Conservation (phyloP, 805 yeast species). For the Schwanniomyces polymorphus region DNA sequence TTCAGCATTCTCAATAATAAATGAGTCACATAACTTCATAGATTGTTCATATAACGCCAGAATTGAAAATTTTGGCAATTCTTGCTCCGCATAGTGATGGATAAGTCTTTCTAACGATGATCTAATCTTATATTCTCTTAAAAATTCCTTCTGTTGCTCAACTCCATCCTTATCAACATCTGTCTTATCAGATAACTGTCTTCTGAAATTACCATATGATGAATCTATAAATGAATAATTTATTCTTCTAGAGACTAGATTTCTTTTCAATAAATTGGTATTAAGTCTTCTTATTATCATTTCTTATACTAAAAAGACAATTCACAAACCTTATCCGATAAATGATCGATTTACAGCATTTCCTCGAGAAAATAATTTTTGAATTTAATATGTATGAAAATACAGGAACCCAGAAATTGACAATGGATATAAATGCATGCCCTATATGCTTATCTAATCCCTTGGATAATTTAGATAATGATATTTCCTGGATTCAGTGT, state of each 20-base stretch:
- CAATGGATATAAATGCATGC: conserved; percentile 18
- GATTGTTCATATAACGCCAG: conserved; percentile 47
- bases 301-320: background rate
- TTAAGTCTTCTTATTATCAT: background rate
- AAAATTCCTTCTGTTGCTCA: conserved; percentile 36
- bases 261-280: background rate
- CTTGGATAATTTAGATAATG: conserved; percentile 9
- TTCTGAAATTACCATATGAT: background rate
- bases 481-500: conserved; percentile 56
- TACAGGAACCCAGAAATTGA: background rate
- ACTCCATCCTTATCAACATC: background rate
- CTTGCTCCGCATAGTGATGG: conserved; percentile 52
- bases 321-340: background rate
- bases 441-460: conserved; percentile 19
- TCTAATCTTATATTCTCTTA: conserved; percentile 56
- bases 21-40: conserved; percentile 35
- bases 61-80: conserved; percentile 54
- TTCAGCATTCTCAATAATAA: conserved; percentile 45
- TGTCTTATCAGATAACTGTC: background rate
- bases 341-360: background rate
- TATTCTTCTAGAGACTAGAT: background rate
- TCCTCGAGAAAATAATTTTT: background rate
- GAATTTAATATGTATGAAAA: background rate
- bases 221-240: background rate
- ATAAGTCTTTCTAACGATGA: conserved; percentile 60